phyloP scores from a whole-genome alignment of 176 grass and related monocot species.

The Neostapfia colusana region DNA sequence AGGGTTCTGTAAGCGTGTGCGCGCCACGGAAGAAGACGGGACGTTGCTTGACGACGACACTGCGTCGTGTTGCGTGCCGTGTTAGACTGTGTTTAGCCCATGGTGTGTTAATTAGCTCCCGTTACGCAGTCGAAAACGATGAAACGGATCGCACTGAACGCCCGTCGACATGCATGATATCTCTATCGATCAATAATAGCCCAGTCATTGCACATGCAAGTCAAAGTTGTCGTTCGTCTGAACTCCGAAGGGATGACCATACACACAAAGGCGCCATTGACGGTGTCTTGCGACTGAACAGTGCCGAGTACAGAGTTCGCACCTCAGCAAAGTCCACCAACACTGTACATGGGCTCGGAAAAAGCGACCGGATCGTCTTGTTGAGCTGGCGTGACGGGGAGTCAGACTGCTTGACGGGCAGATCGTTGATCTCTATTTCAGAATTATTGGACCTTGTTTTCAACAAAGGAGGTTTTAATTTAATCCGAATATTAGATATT shows the following conservation, averaged over 20 bases:
- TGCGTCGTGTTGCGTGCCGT: neutral
- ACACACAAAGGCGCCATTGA: neutral
- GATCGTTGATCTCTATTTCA: no score
- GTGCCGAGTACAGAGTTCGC: neutral
- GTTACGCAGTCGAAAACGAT: neutral
- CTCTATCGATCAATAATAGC: neutral
- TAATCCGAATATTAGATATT: no score
- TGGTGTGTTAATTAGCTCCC: neutral
- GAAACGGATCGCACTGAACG: neutral
- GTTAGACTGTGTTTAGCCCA: neutral
- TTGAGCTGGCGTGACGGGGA: neutral
- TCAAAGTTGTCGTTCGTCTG: neutral
- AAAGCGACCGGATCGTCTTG: neutral
- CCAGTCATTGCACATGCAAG: neutral
- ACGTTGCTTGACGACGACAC: neutral
- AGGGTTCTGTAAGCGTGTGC: neutral
- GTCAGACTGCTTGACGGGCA: neutral
- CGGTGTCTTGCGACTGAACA: neutral
- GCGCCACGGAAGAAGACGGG: conserved; percentile 4
- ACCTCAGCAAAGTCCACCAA: neutral
- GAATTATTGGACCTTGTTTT: neutral
- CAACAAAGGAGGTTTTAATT: neutral
- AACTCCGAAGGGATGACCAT: no score
- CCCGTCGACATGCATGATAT: neutral
- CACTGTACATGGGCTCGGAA: neutral